A percentile compares a stretch with the other conserved stretches of the same genome.
phyloP scores from a whole-genome alignment of 2,329 filamentous ascomycete genomes.

The Lachnellula subtilissima region DNA sequence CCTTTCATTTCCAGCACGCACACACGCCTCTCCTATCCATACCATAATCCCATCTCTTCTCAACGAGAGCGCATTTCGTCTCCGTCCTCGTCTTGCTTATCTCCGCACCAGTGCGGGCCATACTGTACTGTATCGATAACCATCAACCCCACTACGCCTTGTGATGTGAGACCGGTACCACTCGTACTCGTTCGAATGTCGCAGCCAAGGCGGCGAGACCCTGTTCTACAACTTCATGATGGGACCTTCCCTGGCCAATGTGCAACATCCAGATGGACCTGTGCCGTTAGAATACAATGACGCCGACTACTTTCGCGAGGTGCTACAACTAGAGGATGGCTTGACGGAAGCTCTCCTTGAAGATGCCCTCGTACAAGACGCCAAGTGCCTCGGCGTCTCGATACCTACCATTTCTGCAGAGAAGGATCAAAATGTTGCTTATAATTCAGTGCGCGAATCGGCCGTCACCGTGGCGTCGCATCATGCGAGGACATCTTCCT shows the following conservation, averaged over 20 bases:
- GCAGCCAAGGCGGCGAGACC: constrained; percentile 4
- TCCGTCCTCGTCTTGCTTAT: too few relatives aligned
- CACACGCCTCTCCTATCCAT: too few relatives aligned
- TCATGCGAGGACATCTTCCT: constrained; percentile 25
- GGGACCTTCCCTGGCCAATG: constrained; percentile 19
- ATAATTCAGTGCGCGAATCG: constrained; percentile 23
- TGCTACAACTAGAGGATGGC: constrained; percentile 24
- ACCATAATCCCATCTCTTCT: too few relatives aligned
- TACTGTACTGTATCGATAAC: background rate
- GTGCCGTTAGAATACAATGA: constrained; percentile 24
- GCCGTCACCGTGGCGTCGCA: constrained; percentile 17
- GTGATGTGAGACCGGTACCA: background rate
- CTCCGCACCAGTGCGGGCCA: too few relatives aligned
- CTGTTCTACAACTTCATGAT: constrained; percentile 13
- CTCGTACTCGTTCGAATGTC: constrained; percentile 7
- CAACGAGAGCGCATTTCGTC: too few relatives aligned
- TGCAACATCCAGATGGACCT: constrained; percentile 11
- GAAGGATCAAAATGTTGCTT: constrained; percentile 7
- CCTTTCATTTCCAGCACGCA: too few relatives aligned
- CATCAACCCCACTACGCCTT: background rate
- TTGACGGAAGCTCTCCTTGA: constrained; percentile 26
- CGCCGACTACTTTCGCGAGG: constrained; percentile 26
- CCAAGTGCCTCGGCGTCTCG: constrained; percentile 24
- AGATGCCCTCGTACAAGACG: constrained; percentile 22
- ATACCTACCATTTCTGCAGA: constrained; percentile 12